Evolutionary conservation across 345 rosid species (phyloP), one percentile per base, ranked within the genome.

Genomic region (Gossypium thurberi): DNA sequence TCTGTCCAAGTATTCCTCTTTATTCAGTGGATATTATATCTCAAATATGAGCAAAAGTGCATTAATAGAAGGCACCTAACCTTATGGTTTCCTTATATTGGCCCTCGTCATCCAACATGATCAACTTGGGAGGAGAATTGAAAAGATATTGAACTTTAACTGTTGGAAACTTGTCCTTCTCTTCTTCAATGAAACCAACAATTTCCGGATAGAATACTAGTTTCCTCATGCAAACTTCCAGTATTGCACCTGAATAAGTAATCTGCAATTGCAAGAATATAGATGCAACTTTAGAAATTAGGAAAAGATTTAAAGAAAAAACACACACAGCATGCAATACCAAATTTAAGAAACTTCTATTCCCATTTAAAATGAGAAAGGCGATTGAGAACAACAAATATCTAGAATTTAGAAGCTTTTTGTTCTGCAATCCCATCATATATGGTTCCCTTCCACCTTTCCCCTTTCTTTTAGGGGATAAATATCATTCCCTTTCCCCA

Each of bases 71-170:
- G 76, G 75, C 47, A 69, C 74, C 40, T 70, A 50, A 88, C 97
- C 97, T 91, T 23, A 91, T 83, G 6, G 88, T 84, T 76, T 91
- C 94, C 82, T 83, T 88, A 1, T 68, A 90, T 69, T 89, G 91
- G 76, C 89, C 91, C 75, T 84, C 89, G 20, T 87, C 94, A 80
- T 92, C 91, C 67, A 90, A 86, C 98, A 89, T 78, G 80, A 87
- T 91, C 90, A 95, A 81, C 86, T 92, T 95, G 21, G 96, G 99
- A 11, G 97, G 99, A 59, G 98, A 92, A 76, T 91, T 95, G 90
- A 89, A 95, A 77, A 81, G 76, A 82, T 89, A 91, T 59, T 92
- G 88, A 78, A 87, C 86, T 83, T 87, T 88, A 18, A 92, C 83
- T 4, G 82, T 82, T 13, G 92, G 90, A 79, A 88, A 95, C 71